phyloP scores from a whole-genome alignment of 306 rosid genomes.

The Hippophae tibetana region DNA sequence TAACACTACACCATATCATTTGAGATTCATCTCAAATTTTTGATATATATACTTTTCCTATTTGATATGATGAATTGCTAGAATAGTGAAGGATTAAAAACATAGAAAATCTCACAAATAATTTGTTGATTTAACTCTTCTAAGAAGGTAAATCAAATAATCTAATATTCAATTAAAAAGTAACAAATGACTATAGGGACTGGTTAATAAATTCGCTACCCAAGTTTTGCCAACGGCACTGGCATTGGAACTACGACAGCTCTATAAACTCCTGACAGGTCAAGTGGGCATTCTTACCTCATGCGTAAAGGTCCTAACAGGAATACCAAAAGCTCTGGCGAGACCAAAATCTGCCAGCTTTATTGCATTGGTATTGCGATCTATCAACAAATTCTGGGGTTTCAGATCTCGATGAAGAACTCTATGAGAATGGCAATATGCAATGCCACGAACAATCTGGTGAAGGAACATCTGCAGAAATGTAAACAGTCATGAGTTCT shows the following conservation, averaged over 20 bases:
- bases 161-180: neutral
- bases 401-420: slow-evolving; percentile 98
- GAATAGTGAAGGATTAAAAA: too few species aligned
- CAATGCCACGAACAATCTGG: slow-evolving; percentile 98
- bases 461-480: slow-evolving; percentile 88
- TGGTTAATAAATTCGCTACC: neutral
- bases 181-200: neutral
- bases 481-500: slow-evolving; percentile 18
- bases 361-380: slow-evolving; percentile 77
- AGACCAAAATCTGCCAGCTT: slow-evolving; percentile 99
- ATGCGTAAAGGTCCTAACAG: slow-evolving; percentile 94
- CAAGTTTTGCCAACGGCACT: neutral
- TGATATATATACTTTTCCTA: too few species aligned
- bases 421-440: slow-evolving; percentile 96
- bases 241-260: neutral
- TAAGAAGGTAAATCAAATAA: neutral
- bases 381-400: slow-evolving; percentile 95
- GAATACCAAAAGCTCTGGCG: slow-evolving; percentile 98
- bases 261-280: neutral
- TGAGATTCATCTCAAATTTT: too few species aligned
- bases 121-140: neutral
- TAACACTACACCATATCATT: too few species aligned
- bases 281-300: slow-evolving; percentile 46
- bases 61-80: too few species aligned
- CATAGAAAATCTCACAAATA: too few species aligned